Percentiles rank a stretch among this genome's conserved stretches.
Conservation (phyloP, 2,329 filamentous ascomycete genomes). For the Ceratocystiopsis sp. region DNA sequence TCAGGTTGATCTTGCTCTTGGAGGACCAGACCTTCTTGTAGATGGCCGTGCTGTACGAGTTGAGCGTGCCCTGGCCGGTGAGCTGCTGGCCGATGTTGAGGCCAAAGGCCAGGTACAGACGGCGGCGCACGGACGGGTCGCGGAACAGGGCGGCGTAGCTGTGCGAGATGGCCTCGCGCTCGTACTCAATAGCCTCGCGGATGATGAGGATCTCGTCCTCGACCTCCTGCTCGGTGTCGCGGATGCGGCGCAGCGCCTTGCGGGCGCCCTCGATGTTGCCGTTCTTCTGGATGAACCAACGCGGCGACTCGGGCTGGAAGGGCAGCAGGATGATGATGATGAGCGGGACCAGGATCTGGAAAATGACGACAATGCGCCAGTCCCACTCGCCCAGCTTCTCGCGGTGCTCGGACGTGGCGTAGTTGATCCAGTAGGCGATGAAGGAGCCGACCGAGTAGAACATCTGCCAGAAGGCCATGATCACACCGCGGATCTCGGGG, state of each 20-base stretch:
- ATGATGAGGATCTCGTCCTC: slow-evolving; percentile 50
- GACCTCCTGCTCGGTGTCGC: slow-evolving; percentile 46
- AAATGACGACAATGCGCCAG: slow-evolving; percentile 57
- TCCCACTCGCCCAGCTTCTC: slow-evolving; percentile 49
- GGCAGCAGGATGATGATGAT: slow-evolving; percentile 45
- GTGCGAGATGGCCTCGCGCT: slow-evolving; percentile 49
- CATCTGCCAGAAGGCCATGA: slow-evolving; percentile 55
- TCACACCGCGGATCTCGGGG: slow-evolving; percentile 44
- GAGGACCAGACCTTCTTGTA: slow-evolving; percentile 53
- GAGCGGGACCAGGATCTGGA: slow-evolving; percentile 50
- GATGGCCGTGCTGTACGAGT: slow-evolving; percentile 56
- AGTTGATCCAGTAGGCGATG: slow-evolving; percentile 50
- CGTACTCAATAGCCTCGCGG: slow-evolving; percentile 51
- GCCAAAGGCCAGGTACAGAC: slow-evolving; percentile 45
- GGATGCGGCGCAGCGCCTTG: slow-evolving; percentile 38
- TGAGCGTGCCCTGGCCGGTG: slow-evolving; percentile 55
- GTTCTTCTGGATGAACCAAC: slow-evolving; percentile 48
- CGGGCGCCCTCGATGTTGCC: slow-evolving; percentile 44
- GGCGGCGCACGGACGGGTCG: slow-evolving; percentile 49
- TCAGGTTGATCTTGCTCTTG: slow-evolving; percentile 45
- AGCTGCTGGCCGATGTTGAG: slow-evolving; percentile 57
- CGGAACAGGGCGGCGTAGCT: slow-evolving; percentile 52
- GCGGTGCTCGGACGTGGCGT: slow-evolving; percentile 38
- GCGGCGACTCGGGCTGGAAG: slow-evolving; percentile 50
- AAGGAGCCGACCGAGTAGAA: slow-evolving; percentile 50